phyloP scores from a whole-genome alignment of 495 filamentous ascomycete species.

The Penicillium pulvis region DNA sequence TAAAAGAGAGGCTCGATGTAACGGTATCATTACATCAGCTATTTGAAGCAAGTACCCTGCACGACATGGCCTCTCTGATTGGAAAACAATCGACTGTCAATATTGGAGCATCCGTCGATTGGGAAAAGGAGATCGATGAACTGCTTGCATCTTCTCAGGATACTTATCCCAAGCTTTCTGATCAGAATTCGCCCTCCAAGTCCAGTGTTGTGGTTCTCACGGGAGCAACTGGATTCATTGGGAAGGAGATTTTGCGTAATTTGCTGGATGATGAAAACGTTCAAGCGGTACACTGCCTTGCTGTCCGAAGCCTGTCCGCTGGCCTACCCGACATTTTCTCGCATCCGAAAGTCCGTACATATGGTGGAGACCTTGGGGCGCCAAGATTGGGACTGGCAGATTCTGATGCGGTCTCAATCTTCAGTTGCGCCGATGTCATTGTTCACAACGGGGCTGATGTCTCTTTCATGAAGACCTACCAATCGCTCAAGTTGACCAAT shows the following conservation, averaged over 20 bases:
- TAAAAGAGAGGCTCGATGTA: constrained; percentile 21
- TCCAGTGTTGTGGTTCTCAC: constrained; percentile 29
- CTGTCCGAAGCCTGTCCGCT: constrained; percentile 19
- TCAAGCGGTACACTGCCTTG: constrained; percentile 34
- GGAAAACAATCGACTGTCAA: not conserved
- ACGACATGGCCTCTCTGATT: constrained; percentile 30
- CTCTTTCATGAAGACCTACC: constrained; percentile 52
- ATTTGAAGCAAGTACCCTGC: constrained; percentile 37
- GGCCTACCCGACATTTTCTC: constrained; percentile 17
- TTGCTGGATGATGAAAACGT: constrained; percentile 27
- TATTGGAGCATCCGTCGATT: constrained; percentile 18
- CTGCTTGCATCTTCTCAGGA: not conserved
- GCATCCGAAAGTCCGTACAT: constrained; percentile 32
- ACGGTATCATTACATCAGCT: constrained; percentile 32
- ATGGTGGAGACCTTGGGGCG: constrained; percentile 39
- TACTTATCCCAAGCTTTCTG: not conserved
- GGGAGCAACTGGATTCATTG: constrained; percentile 41
- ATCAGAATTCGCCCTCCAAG: not conserved
- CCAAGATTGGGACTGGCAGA: constrained; percentile 40
- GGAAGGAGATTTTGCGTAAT: constrained; percentile 27
- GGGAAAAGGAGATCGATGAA: constrained; percentile 21
- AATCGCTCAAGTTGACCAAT: constrained; percentile 41
- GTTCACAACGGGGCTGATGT: constrained; percentile 58
- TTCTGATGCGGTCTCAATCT: constrained; percentile 27
- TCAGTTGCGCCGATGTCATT: constrained; percentile 36